phyloP scores from a whole-genome alignment of 768 basidiomycete species.

The Tephrocybe sp. region DNA sequence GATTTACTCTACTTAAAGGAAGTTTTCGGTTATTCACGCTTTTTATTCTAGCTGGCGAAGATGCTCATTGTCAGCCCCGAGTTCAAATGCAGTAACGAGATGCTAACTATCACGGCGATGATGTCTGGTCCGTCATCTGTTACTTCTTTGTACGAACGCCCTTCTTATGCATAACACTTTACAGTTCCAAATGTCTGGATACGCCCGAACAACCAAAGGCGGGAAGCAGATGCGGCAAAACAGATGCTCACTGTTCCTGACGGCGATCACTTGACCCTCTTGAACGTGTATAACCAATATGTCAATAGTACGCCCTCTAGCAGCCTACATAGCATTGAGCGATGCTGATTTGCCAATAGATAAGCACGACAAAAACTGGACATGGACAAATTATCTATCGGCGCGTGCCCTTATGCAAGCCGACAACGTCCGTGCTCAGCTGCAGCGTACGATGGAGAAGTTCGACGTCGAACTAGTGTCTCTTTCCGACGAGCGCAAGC shows the following conservation, averaged over 20 bases:
- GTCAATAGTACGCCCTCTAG: conserved; percentile 58
- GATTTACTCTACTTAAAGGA: not conserved
- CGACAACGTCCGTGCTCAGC: conserved; percentile 89
- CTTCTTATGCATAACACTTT: not conserved
- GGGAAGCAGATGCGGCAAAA: conserved; percentile 93
- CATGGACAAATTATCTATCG: conserved; percentile 88
- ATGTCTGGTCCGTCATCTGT: conserved; percentile 65
- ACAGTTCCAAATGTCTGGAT: conserved; percentile 93
- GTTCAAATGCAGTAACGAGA: conserved; percentile 95
- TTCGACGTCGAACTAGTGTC: conserved; percentile 79
- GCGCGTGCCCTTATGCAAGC: conserved; percentile 83
- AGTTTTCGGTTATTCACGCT: conserved; percentile 1
- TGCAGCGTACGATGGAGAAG: conserved; percentile 90
- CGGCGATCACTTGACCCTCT: conserved; percentile 92
- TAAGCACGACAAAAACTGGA: conserved; percentile 80
- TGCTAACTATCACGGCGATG: conserved; percentile 95
- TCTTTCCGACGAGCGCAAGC: conserved; percentile 65
- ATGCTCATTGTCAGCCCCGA: conserved; percentile 94
- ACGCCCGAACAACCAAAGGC: conserved; percentile 82
- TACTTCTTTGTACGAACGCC: not conserved
- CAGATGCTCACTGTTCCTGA: conserved; percentile 86
- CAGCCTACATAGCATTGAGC: not conserved
- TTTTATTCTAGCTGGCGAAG: conserved; percentile 72
- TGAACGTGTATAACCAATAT: conserved; percentile 96
- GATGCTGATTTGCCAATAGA: conserved; percentile 41